Percentiles rank a stretch among this genome's conserved stretches.
Conservation (phyloP, 495 filamentous ascomycete genomes). For the Darksidea phi region DNA sequence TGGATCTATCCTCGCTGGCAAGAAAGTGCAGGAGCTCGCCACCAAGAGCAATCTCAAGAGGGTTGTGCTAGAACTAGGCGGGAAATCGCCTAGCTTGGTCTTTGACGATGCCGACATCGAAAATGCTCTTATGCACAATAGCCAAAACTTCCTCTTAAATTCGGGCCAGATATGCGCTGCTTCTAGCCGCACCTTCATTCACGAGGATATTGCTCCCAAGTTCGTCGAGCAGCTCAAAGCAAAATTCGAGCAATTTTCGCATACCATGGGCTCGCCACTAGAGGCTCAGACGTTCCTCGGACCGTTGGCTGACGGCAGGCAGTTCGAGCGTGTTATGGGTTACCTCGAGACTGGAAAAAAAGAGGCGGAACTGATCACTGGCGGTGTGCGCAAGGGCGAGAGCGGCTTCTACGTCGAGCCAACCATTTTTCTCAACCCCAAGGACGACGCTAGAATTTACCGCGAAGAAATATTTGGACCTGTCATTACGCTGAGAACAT, state of each 20-base stretch:
- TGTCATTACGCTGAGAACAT: constrained; percentile 47
- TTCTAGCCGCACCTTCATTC: constrained; percentile 54
- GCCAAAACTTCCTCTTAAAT: constrained; percentile 50
- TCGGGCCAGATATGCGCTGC: constrained; percentile 58
- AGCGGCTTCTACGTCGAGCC: constrained; percentile 50
- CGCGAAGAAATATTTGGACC: constrained; percentile 57
- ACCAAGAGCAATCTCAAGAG: constrained; percentile 53
- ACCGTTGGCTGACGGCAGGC: constrained; percentile 39
- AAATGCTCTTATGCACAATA: constrained; percentile 45
- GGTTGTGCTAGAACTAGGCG: constrained; percentile 50
- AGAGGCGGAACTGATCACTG: constrained; percentile 29
- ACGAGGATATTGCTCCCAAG: constrained; percentile 55
- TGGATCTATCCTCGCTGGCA: constrained; percentile 34
- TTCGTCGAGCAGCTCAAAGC: constrained; percentile 48
- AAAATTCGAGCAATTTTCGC: constrained; percentile 38
- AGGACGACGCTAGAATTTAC: constrained; percentile 43
- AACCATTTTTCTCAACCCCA: constrained; percentile 48
- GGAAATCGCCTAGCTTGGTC: constrained; percentile 49
- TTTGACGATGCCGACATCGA: constrained; percentile 50
- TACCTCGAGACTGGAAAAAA: constrained; percentile 37
- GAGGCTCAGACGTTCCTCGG: constrained; percentile 32
- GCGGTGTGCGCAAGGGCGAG: constrained; percentile 33
- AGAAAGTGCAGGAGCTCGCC: constrained; percentile 43
- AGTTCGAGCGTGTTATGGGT: constrained; percentile 39
- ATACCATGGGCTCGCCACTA: constrained; percentile 38